These are phyloP conservation scores for Coccomyxa sp. DNA, from an alignment of 139 green algal species.

Conservation along the genomic window DNA sequence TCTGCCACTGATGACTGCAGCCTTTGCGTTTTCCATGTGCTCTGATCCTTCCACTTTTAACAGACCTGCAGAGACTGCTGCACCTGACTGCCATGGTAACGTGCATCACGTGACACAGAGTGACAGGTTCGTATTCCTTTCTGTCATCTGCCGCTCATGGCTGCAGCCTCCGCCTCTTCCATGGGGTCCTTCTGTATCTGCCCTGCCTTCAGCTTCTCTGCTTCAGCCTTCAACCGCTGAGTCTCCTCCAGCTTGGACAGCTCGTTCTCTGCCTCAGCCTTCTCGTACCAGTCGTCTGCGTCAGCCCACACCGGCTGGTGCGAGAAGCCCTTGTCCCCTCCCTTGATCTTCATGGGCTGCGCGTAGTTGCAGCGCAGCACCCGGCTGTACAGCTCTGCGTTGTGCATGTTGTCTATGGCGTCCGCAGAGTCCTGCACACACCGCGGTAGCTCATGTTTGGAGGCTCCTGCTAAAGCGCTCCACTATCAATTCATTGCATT, in stretches of 20 bases:
- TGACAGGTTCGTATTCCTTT: too few species aligned
- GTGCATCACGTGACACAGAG: too few species aligned
- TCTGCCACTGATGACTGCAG: too few species aligned
- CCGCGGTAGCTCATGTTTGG: neutral
- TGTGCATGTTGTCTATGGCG: conserved; percentile 98
- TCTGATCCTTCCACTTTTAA: too few species aligned
- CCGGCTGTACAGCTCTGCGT: conserved; percentile 63
- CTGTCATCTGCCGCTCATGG: conserved; percentile 6
- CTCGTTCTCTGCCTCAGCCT: conserved; percentile 57
- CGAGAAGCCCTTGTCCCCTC: conserved; percentile 78
- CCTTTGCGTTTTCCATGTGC: too few species aligned
- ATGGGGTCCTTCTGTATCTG: conserved; percentile 14
- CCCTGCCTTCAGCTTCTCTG: conserved; percentile 10
- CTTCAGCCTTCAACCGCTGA: conserved; percentile 10
- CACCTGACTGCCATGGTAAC: too few species aligned
- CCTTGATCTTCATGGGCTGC: conserved; percentile 92
- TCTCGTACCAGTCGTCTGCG: conserved; percentile 57
- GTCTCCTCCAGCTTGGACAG: conserved; percentile 41
- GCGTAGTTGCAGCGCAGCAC: conserved; percentile 86
- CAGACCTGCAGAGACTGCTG: too few species aligned
- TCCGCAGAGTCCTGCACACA: conserved; percentile 65
- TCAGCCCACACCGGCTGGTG: conserved; percentile 71
- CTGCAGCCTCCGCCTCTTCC: conserved; percentile 7
- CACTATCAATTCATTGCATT: too few species aligned
- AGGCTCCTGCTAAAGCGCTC: too few species aligned